Conservation (phyloP, 768 basidiomycete genomes). For the Pleurotus sapidus region DNA sequence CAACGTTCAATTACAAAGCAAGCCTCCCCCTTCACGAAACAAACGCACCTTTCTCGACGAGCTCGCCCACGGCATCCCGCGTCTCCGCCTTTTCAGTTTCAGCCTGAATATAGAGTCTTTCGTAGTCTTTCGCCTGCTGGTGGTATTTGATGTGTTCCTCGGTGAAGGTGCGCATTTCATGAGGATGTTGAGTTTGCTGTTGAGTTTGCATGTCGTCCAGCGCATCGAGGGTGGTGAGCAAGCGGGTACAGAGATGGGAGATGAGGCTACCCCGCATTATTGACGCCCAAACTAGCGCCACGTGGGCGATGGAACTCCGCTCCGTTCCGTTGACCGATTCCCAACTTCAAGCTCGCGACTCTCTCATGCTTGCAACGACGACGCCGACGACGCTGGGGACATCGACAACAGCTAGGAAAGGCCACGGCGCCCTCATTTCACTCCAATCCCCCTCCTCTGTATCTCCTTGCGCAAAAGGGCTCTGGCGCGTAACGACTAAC, state of each 20-base stretch:
- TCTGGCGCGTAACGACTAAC: no score
- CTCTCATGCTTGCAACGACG: no score
- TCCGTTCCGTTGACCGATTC: no score
- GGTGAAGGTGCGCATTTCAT: conserved; percentile 11
- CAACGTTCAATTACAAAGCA: not conserved
- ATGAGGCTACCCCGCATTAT: not conserved
- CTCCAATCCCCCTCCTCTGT: no score
- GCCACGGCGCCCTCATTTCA: no score
- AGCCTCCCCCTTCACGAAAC: not conserved
- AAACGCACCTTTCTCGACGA: conserved; percentile 60
- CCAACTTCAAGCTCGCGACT: no score
- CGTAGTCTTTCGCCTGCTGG: conserved; percentile 7
- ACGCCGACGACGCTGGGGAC: no score
- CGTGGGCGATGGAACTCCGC: no score
- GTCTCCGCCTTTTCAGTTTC: conserved; percentile 51
- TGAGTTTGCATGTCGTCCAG: conserved; percentile 9
- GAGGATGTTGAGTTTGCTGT: no score
- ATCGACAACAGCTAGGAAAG: no score
- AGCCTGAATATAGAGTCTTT: not conserved
- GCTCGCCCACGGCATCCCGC: conserved; percentile 46
- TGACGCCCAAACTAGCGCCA: no score
- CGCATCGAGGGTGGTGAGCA: conserved; percentile 14
- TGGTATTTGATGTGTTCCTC: conserved; percentile 1
- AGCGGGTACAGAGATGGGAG: conserved; percentile 16
- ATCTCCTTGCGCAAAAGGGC: no score